Base-by-base conservation (phyloP, 2,329 filamentous ascomycete genomes). In the Coniochaeta sp. region DNA sequence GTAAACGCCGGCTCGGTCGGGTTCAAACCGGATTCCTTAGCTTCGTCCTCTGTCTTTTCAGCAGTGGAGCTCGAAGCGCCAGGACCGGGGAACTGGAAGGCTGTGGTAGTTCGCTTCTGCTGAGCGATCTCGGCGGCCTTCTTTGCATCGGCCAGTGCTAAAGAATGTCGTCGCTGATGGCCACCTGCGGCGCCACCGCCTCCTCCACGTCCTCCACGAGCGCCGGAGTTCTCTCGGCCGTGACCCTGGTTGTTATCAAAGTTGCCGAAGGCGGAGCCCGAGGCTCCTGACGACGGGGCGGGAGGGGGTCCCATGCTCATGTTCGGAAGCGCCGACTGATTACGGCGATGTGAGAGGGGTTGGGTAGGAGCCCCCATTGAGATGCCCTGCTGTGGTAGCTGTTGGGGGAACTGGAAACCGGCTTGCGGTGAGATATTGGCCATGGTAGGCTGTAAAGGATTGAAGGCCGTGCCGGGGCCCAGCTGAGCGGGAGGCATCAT, bases 71-170 rank as follows among this genome's bases (percentile, higher is more conserved):
- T 84, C 59, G 83, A 80, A 64, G 88, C 82, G 56, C 84, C 84
- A 57, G 92, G 90, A 59, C 88, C 86, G 17, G 95, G 93, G 73
- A 99, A 99, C 72, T 96, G 93, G 76, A 98, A 99, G 61, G 88
- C 92, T 64, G 90, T 92, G 63, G 93, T 92, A 60, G 93, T 96
- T 74, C 93, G 85, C 79, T 97, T 97, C 80, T 96, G 93, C 77
- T 99, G 95, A 57, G 95, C 95, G 64, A 96, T 78, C 74, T 99
- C 95, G 61, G 95, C 95, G 56, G 95, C 95, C 79, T 97, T 98
- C 78, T 96, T 98, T 57, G 95, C 95, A 75, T 99, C 95, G 40
- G 93, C 91, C 65, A 99, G 80, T 64, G 93, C 95, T 65, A 99
- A 81, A 22, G 95, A 99, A 77, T 99, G 95, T 75, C 95, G 89